phyloP scores from a whole-genome alignment of 345 rosid species.

The Citrus inodora region DNA sequence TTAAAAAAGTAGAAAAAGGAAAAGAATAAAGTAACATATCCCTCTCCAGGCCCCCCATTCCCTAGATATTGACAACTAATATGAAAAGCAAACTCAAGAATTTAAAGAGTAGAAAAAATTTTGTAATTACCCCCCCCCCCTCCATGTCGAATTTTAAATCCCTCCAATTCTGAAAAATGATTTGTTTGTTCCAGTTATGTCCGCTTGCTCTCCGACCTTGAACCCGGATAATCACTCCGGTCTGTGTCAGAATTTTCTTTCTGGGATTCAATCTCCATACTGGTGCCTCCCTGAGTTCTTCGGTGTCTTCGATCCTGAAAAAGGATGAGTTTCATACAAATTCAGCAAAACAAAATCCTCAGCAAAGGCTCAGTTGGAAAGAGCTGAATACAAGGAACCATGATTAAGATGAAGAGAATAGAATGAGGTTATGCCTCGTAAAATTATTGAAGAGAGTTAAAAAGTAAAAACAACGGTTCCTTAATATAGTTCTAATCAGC shows the following conservation, averaged over 20 bases:
- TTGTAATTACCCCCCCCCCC: background rate
- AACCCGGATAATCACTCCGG: conserved; percentile 47
- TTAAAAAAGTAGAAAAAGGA: background rate
- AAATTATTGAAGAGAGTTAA: background rate
- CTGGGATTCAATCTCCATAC: conserved; percentile 69
- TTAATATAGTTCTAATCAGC: background rate
- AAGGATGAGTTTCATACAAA: background rate
- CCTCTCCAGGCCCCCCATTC: conserved; percentile 7
- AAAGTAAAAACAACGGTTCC: too few species aligned
- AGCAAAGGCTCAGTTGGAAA: background rate
- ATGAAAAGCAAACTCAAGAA: conserved; percentile 14
- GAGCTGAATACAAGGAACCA: background rate
- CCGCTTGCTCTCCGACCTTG: conserved; percentile 63
- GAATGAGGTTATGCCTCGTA: background rate
- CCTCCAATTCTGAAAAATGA: background rate
- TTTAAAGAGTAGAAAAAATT: conserved; percentile 5
- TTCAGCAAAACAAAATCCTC: background rate
- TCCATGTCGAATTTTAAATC: background rate
- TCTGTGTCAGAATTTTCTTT: conserved; percentile 80
- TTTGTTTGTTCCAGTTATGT: conserved; percentile 6
- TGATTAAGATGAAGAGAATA: background rate
- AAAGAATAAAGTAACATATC: conserved; percentile 9
- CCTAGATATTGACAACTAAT: conserved; percentile 41
- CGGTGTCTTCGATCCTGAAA: conserved; percentile 79
- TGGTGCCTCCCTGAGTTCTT: conserved; percentile 56